Percentiles rank a stretch among this genome's conserved stretches.
phyloP scores from a whole-genome alignment of 2,329 filamentous ascomycete genomes.

The Microsporum canis region DNA sequence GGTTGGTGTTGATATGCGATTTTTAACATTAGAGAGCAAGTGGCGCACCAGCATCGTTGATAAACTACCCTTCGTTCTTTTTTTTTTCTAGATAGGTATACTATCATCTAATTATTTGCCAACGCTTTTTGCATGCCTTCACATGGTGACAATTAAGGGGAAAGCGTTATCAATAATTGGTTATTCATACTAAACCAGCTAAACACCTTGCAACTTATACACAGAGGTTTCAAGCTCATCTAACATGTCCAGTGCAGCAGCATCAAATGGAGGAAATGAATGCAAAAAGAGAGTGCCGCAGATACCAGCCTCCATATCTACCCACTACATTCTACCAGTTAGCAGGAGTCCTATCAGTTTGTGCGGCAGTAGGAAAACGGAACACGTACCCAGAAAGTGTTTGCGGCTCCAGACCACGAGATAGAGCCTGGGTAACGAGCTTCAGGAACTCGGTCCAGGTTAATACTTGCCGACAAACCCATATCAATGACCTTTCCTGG shows the following conservation, averaged over 20 bases:
- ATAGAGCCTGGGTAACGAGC: neutral
- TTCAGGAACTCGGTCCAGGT: conserved; percentile 3
- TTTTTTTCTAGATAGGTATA: too few species aligned
- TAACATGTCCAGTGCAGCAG: neutral
- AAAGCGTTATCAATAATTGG: too few species aligned
- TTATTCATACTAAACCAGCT: neutral
- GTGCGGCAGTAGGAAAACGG: neutral
- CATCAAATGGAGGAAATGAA: conserved; percentile 4
- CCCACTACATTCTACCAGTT: neutral
- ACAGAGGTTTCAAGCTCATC: conserved; percentile 5
- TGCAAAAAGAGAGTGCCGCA: conserved; percentile 8
- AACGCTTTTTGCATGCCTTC: too few species aligned
- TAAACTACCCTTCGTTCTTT: too few species aligned
- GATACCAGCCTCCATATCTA: conserved; percentile 7
- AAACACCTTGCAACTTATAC: neutral
- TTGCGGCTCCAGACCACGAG: conserved; percentile 5
- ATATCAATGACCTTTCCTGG: conserved; percentile 1
- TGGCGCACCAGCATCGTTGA: too few species aligned
- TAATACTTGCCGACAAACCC: conserved; percentile 6
- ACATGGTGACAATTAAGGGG: too few species aligned
- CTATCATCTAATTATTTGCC: too few species aligned
- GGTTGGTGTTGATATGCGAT: too few species aligned
- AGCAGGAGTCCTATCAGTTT: neutral
- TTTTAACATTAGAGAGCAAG: too few species aligned
- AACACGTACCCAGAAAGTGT: conserved; percentile 10